Evolutionary conservation across 495 filamentous ascomycete genomes (phyloP), one percentile per base, ranked within the genome.

Genomic region (Bathelium albidoporum): DNA sequence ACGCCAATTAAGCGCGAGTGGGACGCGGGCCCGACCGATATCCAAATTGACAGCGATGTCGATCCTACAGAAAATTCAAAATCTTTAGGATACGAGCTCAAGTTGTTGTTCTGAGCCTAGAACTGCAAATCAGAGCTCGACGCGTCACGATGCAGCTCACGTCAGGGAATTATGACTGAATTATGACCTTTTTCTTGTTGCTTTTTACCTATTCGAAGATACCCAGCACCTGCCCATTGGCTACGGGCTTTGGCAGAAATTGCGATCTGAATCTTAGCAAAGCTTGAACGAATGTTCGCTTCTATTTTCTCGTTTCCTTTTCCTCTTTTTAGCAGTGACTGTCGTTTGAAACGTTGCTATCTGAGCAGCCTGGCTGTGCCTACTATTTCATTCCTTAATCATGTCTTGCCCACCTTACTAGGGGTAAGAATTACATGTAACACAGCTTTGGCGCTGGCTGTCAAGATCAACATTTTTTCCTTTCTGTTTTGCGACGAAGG

Each of bases 21-120:
- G 76, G 73, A 75, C 59, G 69, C 71, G 10, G 72, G 73, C 11
- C 66, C 74, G 12, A 74, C 71, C 18, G 75, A 78, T 58, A 67
- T 74, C 22, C 74, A 77, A 63, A 68, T 72, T 59, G 76, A 78
- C 62, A 71, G 73, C 61, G 75, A 75, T 32, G 22, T 75, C 14
- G 64, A 65, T 16, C 62, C 68, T 1, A 39, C 68, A n/a, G 70
- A 77, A 59, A 73, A 71, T 63, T 65, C 67, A 20, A 69, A 65
- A 61, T 68, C 74, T 3, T 60, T 69, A 18, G 68, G 73, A 34
- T 78, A 76, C 60, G 76, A 78, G 67, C 70, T 78, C 55, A 70
- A 67, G 45, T 68, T 78, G 41, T 66, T 77, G 58, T 78, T 70
- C 67, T 78, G 69, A 67, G 1, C 14, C 0, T 14, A n/a, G 29